phyloP scores from a whole-genome alignment of 163 green algal species.

The Scenedesmus sp. region DNA sequence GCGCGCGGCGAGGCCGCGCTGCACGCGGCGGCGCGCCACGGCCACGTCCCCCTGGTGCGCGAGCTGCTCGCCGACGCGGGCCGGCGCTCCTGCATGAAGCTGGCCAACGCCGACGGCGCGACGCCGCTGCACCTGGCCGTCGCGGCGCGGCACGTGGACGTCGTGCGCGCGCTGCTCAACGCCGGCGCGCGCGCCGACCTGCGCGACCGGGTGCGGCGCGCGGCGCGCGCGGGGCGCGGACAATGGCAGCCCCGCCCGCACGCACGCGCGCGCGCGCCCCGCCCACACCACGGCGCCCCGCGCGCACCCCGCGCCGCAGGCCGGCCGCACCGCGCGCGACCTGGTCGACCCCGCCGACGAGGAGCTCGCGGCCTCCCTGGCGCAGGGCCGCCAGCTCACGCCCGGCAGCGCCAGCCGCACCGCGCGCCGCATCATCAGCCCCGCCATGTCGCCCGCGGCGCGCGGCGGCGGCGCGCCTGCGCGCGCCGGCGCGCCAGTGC shows the following conservation, averaged over 20 bases:
- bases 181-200: slow-evolving; percentile 20
- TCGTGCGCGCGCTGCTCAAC: slow-evolving; percentile 30
- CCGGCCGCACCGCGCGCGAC: slow-evolving; percentile 16
- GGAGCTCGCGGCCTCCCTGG: slow-evolving; percentile 10
- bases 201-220: slow-evolving; percentile 28
- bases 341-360: background rate
- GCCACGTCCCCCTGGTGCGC: slow-evolving; percentile 13
- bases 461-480: background rate
- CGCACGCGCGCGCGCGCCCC: background rate
- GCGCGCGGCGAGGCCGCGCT: slow-evolving; percentile 16
- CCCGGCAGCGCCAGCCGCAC: background rate
- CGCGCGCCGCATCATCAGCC: background rate
- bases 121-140: slow-evolving; percentile 40
- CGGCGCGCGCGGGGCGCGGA: background rate
- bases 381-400: slow-evolving; percentile 11
- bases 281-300: background rate
- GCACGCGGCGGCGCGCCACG: slow-evolving; percentile 25
- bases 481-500: background rate
- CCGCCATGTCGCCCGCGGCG: background rate
- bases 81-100: slow-evolving; percentile 35
- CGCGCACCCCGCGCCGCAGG: background rate
- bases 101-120: slow-evolving; percentile 14
- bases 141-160: slow-evolving; percentile 4
- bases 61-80: slow-evolving; percentile 45
- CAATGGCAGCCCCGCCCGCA: background rate